Conservation (phyloP, 768 basidiomycete species). For the Tephrocybe rancida region DNA sequence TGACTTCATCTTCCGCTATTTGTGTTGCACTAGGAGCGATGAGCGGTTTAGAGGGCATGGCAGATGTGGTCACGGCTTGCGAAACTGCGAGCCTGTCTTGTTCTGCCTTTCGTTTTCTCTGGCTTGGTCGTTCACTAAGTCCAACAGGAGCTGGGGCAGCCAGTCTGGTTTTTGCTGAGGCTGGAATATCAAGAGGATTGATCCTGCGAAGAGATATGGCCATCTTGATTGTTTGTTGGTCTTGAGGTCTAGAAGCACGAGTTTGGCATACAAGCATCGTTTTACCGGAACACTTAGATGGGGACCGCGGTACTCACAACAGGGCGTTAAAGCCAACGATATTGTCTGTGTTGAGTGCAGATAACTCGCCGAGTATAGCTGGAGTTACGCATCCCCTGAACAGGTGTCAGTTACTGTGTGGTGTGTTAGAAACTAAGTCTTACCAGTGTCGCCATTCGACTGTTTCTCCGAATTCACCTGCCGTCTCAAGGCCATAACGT, state of each 20-base stretch:
- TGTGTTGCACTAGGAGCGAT: slow-evolving; percentile 17
- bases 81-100: slow-evolving; percentile 20
- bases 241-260: slow-evolving; percentile 43
- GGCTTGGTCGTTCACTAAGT: slow-evolving; percentile 25
- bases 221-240: slow-evolving; percentile 62
- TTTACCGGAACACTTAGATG: background rate
- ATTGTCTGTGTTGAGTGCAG: slow-evolving; percentile 38
- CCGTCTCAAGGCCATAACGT: slow-evolving; percentile 60
- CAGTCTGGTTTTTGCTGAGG: slow-evolving; percentile 33
- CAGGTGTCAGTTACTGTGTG: slow-evolving; percentile 1
- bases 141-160: background rate
- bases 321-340: slow-evolving; percentile 55
- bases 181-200: slow-evolving; percentile 60
- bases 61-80: background rate
- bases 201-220: slow-evolving; percentile 59
- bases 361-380: slow-evolving; percentile 52
- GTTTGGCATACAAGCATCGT: background rate
- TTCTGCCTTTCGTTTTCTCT: slow-evolving; percentile 49
- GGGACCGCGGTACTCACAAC: slow-evolving; percentile 39
- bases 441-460: slow-evolving; percentile 83
- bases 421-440: slow-evolving; percentile 14
- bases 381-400: slow-evolving; percentile 74
- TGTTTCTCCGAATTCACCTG: slow-evolving; percentile 54
- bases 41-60: slow-evolving; percentile 2
- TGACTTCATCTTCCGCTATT: slow-evolving; percentile 38